These are phyloP conservation scores for Dictyostelium citrinum DNA, from an alignment of 78 protist species.

Conservation along the genomic window DNA sequence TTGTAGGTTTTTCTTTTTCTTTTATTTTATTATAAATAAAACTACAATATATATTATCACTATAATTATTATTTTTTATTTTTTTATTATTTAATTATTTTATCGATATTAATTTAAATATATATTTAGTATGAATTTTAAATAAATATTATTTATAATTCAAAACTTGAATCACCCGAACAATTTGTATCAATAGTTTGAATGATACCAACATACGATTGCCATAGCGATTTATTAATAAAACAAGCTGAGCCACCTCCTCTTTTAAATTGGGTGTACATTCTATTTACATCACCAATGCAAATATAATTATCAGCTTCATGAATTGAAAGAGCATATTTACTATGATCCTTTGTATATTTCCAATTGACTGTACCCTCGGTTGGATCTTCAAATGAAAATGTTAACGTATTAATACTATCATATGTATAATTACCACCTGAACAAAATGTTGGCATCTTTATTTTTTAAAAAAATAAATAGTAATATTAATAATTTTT, in stretches of 20 bases:
- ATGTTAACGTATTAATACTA: conserved; percentile 1
- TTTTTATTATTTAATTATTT: background rate
- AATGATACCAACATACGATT: background rate
- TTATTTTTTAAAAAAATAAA: too few relatives aligned
- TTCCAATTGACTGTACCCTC: conserved; percentile 7
- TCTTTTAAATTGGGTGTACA: conserved; percentile 68
- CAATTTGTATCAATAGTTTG: background rate
- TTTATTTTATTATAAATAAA: too few relatives aligned
- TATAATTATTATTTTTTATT: too few relatives aligned
- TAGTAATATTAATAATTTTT: background rate
- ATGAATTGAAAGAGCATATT: conserved; percentile 69
- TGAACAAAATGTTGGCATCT: conserved; percentile 67
- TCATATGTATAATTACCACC: conserved; percentile 34
- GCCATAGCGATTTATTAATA: background rate
- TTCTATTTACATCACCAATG: conserved; percentile 84
- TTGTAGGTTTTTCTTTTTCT: too few relatives aligned
- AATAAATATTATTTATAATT: background rate
- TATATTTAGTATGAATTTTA: background rate
- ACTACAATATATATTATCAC: too few relatives aligned
- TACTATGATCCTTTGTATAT: conserved; percentile 83
- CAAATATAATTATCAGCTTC: conserved; percentile 26
- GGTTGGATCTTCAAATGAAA: background rate
- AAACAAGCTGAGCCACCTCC: conserved; percentile 86
- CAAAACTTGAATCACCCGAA: background rate
- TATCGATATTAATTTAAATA: background rate